phyloP scores from a whole-genome alignment of 1,284 basidiomycete species.

The Flammula alnicola region DNA sequence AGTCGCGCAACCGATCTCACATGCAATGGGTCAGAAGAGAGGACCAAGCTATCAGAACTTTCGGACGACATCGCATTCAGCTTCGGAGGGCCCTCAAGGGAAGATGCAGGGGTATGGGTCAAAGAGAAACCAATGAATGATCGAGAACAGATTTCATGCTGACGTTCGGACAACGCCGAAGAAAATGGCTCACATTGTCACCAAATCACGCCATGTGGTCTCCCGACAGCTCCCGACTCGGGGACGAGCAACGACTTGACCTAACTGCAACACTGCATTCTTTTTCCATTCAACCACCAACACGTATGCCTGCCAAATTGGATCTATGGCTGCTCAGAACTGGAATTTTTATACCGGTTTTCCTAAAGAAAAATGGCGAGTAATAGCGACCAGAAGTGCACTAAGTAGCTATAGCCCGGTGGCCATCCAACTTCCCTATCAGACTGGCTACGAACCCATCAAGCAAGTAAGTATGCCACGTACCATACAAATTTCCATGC shows the following conservation, averaged over 20 bases:
- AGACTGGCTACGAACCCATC: too few relatives aligned
- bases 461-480: too few relatives aligned
- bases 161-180: conserved; percentile 6
- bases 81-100: conserved; percentile 1
- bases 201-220: conserved; percentile 4
- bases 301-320: not conserved
- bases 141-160: not conserved
- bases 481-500: too few relatives aligned
- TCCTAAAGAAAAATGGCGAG: too few relatives aligned
- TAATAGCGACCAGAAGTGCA: too few relatives aligned
- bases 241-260: too few relatives aligned
- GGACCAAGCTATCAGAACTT: conserved; percentile 37
- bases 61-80: conserved; percentile 23
- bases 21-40: conserved; percentile 53
- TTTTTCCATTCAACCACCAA: not conserved
- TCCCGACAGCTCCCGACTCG: too few relatives aligned
- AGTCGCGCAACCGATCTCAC: conserved; percentile 37
- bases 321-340: not conserved
- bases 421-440: too few relatives aligned
- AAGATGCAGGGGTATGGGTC: not conserved
- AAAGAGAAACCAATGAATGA: conserved; percentile 3
- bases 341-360: too few relatives aligned
- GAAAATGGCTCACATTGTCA: conserved; percentile 4
- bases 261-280: not conserved
- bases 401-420: too few relatives aligned